These are phyloP conservation scores for Citrus reticulata DNA, from an alignment of 345 rosid genomes.

Conservation along the genomic window DNA sequence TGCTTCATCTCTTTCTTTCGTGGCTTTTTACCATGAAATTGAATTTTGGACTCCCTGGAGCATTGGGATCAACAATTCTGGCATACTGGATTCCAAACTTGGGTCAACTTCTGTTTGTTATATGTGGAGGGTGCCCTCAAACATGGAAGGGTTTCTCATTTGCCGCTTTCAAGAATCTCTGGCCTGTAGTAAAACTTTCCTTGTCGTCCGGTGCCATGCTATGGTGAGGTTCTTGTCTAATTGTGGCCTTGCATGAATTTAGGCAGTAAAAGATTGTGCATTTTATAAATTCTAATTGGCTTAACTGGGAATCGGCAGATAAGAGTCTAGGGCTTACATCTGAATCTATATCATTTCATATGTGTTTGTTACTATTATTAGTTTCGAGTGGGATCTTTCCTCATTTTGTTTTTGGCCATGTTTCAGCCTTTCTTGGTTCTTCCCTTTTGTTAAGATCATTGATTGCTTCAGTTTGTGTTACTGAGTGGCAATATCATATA, in stretches of 20 bases:
- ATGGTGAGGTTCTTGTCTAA: constrained; percentile 35
- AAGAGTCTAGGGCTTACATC: neutral
- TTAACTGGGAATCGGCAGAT: neutral
- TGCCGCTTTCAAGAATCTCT: constrained; percentile 60
- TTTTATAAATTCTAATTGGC: neutral
- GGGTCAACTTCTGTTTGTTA: constrained; percentile 57
- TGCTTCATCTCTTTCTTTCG: constrained; percentile 48
- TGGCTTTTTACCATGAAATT: constrained; percentile 58
- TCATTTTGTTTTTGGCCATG: neutral
- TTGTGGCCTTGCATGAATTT: neutral
- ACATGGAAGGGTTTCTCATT: constrained; percentile 70
- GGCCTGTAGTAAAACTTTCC: constrained; percentile 66
- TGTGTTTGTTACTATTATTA: neutral
- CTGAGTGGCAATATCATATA: neutral
- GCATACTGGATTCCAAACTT: constrained; percentile 79
- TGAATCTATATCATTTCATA: neutral
- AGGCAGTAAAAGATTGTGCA: neutral
- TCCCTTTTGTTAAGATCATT: neutral
- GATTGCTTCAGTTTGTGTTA: neutral
- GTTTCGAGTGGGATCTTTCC: neutral
- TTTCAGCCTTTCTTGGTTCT: neutral
- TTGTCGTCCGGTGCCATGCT: constrained; percentile 74
- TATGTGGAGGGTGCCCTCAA: constrained; percentile 58
- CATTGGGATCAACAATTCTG: constrained; percentile 52
- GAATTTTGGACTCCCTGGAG: constrained; percentile 60